Evolutionary conservation across 768 basidiomycete genomes (phyloP).

Genomic region (Agaricus subrufescens): DNA sequence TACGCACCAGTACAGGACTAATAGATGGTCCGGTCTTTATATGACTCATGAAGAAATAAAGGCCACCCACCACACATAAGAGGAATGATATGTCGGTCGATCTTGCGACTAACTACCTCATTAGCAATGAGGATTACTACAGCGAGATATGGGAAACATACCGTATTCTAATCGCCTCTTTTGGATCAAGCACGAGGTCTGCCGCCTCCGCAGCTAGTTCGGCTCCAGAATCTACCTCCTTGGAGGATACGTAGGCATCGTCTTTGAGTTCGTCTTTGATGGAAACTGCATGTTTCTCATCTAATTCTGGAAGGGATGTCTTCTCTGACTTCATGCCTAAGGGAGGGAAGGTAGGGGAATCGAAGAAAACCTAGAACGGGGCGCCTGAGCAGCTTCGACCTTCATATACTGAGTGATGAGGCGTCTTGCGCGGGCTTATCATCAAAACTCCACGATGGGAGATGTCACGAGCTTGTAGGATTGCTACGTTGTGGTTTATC

Average conservation of each 20-base stretch:
- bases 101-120: conserved; percentile 41
- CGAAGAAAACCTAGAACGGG: background rate
- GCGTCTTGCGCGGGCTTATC: too few species aligned
- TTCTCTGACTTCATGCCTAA: background rate
- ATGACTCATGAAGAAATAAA: background rate
- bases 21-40: background rate
- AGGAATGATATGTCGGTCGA: conserved; percentile 63
- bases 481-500: background rate
- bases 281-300: background rate
- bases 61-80: conserved; percentile 62
- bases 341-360: background rate
- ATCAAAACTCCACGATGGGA: too few species aligned
- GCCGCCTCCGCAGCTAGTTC: conserved; percentile 44
- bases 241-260: conserved; percentile 27
- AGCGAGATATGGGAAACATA: conserved; percentile 14
- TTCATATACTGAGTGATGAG: background rate
- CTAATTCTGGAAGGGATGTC: background rate
- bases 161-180: conserved; percentile 49
- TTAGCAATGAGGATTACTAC: background rate
- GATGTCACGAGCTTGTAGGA: too few species aligned
- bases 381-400: background rate
- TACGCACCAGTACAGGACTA: conserved; percentile 53
- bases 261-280: background rate
- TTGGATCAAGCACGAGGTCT: conserved; percentile 38
- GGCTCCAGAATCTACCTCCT: conserved; percentile 60